A percentile compares a stretch with the other conserved stretches of the same genome.
Conservation (phyloP, 1,139 yeast species). For the Sugiyamaella grinbergsii region DNA sequence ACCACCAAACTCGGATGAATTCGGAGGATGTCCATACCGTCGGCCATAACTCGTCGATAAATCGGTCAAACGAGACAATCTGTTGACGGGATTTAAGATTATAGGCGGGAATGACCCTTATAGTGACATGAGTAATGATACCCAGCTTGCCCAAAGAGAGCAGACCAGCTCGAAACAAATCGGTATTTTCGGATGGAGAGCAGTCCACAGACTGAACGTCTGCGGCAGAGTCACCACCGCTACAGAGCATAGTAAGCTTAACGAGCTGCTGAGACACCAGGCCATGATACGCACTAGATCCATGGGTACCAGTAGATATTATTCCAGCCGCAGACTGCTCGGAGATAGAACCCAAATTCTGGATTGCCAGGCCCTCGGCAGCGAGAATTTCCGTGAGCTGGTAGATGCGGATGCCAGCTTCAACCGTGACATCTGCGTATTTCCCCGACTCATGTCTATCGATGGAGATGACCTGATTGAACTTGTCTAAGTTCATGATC, state of each 20-base stretch:
- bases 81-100: slow-evolving; percentile 81
- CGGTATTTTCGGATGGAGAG: slow-evolving; percentile 66
- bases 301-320: slow-evolving; percentile 95
- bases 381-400: slow-evolving; percentile 72
- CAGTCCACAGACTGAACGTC: slow-evolving; percentile 58
- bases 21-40: slow-evolving; percentile 87
- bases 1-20: slow-evolving; percentile 96
- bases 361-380: slow-evolving; percentile 70
- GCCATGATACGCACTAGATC: slow-evolving; percentile 92
- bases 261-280: slow-evolving; percentile 87
- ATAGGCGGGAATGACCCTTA: slow-evolving; percentile 81
- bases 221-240: slow-evolving; percentile 48
- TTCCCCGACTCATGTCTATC: slow-evolving; percentile 51
- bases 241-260: slow-evolving; percentile 59
- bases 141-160: slow-evolving; percentile 92
- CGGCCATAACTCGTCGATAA: slow-evolving; percentile 61
- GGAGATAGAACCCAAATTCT: slow-evolving; percentile 89
- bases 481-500: slow-evolving; percentile 83
- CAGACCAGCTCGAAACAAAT: slow-evolving; percentile 79
- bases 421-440: slow-evolving; percentile 87
- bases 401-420: slow-evolving; percentile 85
- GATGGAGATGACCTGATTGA: slow-evolving; percentile 52
- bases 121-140: slow-evolving; percentile 81
- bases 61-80: slow-evolving; percentile 71
- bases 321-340: slow-evolving; percentile 95